These are phyloP conservation scores for Cairneyella variabilis DNA, from an alignment of 495 filamentous ascomycete genomes.

Conservation along the genomic window DNA sequence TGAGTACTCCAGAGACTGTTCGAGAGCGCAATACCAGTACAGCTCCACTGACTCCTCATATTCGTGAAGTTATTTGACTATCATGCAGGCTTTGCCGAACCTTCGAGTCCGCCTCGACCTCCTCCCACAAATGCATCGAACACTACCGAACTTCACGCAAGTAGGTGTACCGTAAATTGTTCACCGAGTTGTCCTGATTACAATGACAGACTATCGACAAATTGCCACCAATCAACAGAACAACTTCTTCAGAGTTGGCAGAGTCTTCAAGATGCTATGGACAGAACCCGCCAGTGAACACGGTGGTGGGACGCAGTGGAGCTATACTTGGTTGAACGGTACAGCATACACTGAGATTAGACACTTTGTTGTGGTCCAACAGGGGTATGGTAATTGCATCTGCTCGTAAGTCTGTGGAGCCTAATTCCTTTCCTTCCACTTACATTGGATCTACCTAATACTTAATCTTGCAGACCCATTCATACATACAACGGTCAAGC, in stretches of 20 bases:
- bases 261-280: constrained; percentile 22
- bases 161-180: too few species aligned
- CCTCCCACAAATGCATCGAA: too few species aligned
- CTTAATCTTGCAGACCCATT: constrained; percentile 5
- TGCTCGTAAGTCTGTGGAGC: constrained; percentile 22
- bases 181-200: too few species aligned
- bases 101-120: too few species aligned
- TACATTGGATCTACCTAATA: background rate
- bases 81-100: too few species aligned
- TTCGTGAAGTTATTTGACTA: too few species aligned
- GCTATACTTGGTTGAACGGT: background rate
- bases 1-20: too few species aligned
- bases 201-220: background rate
- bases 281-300: constrained; percentile 8
- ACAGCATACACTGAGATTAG: constrained; percentile 16
- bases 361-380: constrained; percentile 17
- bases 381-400: constrained; percentile 4
- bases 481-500: constrained; percentile 16
- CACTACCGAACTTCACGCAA: background rate
- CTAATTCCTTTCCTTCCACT: background rate
- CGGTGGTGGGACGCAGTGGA: constrained; percentile 4
- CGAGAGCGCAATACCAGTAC: too few species aligned
- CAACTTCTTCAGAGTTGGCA: constrained; percentile 13
- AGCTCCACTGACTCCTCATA: too few species aligned
- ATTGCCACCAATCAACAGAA: background rate